Conservation (phyloP, 177 flowering plant genomes). For the Telopea speciosissima region DNA sequence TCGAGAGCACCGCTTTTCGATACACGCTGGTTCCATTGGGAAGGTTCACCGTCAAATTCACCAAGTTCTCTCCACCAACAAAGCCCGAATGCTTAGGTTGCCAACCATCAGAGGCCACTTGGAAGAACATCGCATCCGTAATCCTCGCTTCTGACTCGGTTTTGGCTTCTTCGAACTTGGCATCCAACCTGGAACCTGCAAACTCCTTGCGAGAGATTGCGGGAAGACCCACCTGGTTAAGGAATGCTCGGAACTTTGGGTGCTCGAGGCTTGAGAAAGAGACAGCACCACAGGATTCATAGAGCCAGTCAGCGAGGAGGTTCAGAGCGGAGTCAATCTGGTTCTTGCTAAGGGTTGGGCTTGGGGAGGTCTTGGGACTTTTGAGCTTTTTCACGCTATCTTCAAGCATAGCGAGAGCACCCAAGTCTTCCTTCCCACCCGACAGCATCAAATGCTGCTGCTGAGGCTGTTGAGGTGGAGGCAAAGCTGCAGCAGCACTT, state of each 20-base stretch:
- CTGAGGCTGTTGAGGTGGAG: conserved; percentile 23
- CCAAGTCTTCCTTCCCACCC: conserved; percentile 91
- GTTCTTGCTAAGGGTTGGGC: conserved; percentile 54
- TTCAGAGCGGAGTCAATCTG: conserved; percentile 66
- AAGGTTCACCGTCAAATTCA: conserved; percentile 59
- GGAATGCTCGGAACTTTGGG: conserved; percentile 80
- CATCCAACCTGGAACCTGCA: conserved; percentile 49
- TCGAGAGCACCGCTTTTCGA: conserved; percentile 22
- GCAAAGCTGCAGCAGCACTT: conserved; percentile 4
- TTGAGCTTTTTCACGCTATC: conserved; percentile 93
- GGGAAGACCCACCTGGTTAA: conserved; percentile 86
- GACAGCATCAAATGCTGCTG: conserved; percentile 52
- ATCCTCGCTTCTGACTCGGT: conserved; percentile 72
- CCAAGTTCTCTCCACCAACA: conserved; percentile 41
- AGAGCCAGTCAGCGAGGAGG: conserved; percentile 78
- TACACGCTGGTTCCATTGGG: conserved; percentile 31
- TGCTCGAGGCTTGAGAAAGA: conserved; percentile 79
- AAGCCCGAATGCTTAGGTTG: conserved; percentile 22
- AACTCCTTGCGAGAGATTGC: conserved; percentile 54
- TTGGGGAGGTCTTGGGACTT: conserved; percentile 76
- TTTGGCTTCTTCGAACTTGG: conserved; percentile 59
- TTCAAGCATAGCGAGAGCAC: conserved; percentile 83
- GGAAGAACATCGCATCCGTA: conserved; percentile 85
- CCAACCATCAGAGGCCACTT: conserved; percentile 84
- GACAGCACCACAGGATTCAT: conserved; percentile 80